These are phyloP conservation scores for Haberlea rhodopensis DNA, from an alignment of 257 asterid species.

Conservation along the genomic window DNA sequence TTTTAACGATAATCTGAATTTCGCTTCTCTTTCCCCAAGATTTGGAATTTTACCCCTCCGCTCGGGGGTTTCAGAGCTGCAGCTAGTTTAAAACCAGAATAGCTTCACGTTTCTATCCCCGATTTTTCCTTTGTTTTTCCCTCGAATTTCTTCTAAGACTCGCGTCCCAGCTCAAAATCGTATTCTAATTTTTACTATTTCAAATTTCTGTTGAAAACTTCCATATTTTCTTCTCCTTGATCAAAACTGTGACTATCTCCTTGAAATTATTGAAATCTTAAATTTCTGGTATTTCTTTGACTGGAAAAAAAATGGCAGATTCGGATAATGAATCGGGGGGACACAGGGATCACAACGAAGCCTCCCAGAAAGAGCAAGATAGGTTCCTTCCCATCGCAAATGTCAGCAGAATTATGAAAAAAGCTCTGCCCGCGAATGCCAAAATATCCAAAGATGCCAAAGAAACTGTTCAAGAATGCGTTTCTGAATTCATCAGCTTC, in stretches of 20 bases:
- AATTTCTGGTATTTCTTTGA: background rate
- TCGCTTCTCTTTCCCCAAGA: too few relatives aligned
- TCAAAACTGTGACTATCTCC: background rate
- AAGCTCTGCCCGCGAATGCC: slow-evolving; percentile 67
- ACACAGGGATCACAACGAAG: slow-evolving; percentile 44
- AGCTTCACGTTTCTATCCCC: too few relatives aligned
- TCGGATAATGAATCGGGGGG: slow-evolving; percentile 89
- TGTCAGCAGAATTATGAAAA: slow-evolving; percentile 66
- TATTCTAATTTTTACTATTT: background rate
- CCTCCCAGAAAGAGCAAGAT: slow-evolving; percentile 57
- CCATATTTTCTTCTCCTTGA: background rate
- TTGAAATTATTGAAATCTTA: background rate
- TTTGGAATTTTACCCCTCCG: too few relatives aligned
- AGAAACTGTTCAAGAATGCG: slow-evolving; percentile 71
- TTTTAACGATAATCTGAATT: too few relatives aligned
- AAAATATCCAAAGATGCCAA: slow-evolving; percentile 70
- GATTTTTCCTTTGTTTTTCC: background rate
- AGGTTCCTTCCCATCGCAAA: slow-evolving; percentile 69
- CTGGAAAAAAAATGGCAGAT: slow-evolving; percentile 53
- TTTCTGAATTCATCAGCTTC: slow-evolving; percentile 69
- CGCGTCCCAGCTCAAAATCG: too few relatives aligned
- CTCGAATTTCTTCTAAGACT: too few relatives aligned
- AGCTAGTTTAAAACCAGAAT: too few relatives aligned
- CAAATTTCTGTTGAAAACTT: background rate
- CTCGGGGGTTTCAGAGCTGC: too few relatives aligned